Evolutionary conservation across 2,329 filamentous ascomycete species (phyloP), one percentile per base, ranked within the genome.

Genomic region (Sporothrix brasiliensis): DNA sequence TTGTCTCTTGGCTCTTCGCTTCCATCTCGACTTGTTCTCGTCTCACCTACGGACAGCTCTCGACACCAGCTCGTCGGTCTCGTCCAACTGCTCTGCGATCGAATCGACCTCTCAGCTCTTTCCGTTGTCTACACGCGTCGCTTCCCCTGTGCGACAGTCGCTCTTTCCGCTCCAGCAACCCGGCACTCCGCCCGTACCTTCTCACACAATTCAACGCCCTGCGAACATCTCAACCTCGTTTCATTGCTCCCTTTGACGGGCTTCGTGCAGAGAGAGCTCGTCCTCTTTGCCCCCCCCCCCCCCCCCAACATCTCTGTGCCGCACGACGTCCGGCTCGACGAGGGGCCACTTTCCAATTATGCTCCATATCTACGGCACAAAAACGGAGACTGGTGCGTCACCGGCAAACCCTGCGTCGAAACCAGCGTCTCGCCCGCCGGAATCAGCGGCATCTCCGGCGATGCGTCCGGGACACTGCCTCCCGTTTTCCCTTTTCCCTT

Each of bases 321-420:
- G 44, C 44, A 5, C 24, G 27, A 34, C 21, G 11, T 44, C n/a
- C 14, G 61, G 61, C 61, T 65, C 44, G 61, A n/a, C 61, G 30
- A 65, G 41, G 50, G 50, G 67, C 72, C 65, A 69, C 56, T 71
- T 75, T 76, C 78, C 78, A 82, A 83, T 77, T 80, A 84, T 84
- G 82, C 80, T 80, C 77, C 79, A 79, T 75, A 80, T 78, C 77
- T 76, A 82, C 80, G 80, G 78, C 76, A 78, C 78, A 76, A 76
- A 78, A 73, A 77, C 77, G 76, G 80, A 83, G 78, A 78, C 79
- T 79, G 82, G 82, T 83, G 77, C 58, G 16, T 21, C 6, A 66
- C 54, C 63, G 14, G 34, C 9, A 7, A 39, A 6, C 34, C 34
- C 50, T 30, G 65, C 7, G 14, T 13, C 24, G 3, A 7, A 44